Evolutionary conservation across 441 rosid genomes (phyloP).

Genomic region (Daphne laureola): DNA sequence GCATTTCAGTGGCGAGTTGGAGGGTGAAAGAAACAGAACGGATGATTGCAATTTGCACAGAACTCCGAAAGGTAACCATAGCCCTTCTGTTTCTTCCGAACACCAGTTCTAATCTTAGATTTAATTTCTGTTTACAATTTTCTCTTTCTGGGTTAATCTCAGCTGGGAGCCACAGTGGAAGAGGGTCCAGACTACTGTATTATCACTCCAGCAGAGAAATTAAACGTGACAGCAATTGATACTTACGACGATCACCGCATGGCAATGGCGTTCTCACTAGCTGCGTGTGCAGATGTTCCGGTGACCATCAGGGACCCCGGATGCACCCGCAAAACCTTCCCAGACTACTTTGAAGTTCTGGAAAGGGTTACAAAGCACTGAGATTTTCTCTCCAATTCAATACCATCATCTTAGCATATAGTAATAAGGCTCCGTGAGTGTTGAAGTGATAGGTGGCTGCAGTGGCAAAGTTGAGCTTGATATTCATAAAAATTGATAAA

Average conservation of each 20-base stretch:
- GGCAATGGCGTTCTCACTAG: conserved; percentile 99
- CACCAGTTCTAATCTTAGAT: not conserved
- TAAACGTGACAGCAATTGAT: conserved; percentile 69
- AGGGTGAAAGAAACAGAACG: conserved; percentile 98
- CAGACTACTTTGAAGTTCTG: conserved; percentile 87
- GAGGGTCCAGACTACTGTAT: conserved; percentile 94
- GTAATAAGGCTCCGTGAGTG: not conserved
- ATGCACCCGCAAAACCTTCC: conserved; percentile 94
- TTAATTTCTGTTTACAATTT: not conserved
- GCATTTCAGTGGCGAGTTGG: conserved; percentile 86
- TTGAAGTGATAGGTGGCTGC: conserved; percentile 5
- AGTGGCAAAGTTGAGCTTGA: no score
- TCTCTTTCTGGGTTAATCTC: conserved; percentile 8
- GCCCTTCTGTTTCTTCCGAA: not conserved
- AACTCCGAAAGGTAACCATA: conserved; percentile 68
- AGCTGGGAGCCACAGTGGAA: conserved; percentile 96
- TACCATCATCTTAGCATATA: no score
- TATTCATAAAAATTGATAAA: no score
- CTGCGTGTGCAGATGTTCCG: conserved; percentile 92
- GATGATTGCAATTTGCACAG: conserved; percentile 97
- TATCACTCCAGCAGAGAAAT: conserved; percentile 87
- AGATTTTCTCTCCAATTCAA: conserved; percentile 6
- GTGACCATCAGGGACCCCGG: conserved; percentile 91
- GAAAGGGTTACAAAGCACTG: conserved; percentile 58
- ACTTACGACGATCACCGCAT: conserved; percentile 95